Conservation (phyloP, 192 early-diverging fungal species). For the Coemansia sp. region DNA sequence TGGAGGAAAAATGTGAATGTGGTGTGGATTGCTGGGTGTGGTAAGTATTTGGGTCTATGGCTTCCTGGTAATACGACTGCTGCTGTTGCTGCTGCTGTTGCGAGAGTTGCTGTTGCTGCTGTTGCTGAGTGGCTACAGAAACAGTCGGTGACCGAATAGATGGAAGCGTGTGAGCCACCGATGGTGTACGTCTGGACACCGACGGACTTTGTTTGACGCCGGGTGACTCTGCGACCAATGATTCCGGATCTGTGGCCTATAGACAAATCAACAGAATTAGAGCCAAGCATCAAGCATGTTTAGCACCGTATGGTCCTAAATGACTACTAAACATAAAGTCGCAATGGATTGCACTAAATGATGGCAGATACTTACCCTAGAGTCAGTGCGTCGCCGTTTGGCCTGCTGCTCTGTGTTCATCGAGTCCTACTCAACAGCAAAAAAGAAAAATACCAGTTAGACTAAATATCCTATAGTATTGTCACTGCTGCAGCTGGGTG, state of each 20-base stretch:
- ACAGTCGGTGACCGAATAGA: constrained; percentile 34
- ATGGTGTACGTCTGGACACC: constrained; percentile 22
- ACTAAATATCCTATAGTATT: not conserved
- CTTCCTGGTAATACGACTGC: constrained; percentile 19
- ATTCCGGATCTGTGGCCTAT: constrained; percentile 48
- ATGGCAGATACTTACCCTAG: constrained; percentile 31
- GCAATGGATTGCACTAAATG: too few relatives aligned
- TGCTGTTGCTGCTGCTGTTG: constrained; percentile 18
- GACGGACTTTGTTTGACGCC: constrained; percentile 29
- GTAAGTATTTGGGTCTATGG: not conserved
- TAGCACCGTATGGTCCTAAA: too few relatives aligned
- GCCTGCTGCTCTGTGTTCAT: constrained; percentile 50
- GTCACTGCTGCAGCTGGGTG: not conserved
- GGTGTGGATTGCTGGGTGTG: constrained; percentile 19
- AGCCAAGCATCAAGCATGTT: not conserved
- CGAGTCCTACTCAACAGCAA: constrained; percentile 29
- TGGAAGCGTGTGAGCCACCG: constrained; percentile 32
- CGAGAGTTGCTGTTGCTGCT: constrained; percentile 11
- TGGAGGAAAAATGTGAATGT: constrained; percentile 18
- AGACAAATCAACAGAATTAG: not conserved
- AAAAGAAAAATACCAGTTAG: not conserved
- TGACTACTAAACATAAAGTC: too few relatives aligned
- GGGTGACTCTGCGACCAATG: constrained; percentile 31
- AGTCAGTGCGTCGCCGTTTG: constrained; percentile 55
- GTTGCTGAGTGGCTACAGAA: constrained; percentile 2